These are phyloP conservation scores for Verticillium tricorpus DNA, from an alignment of 2,329 filamentous ascomycete genomes.

Conservation along the genomic window DNA sequence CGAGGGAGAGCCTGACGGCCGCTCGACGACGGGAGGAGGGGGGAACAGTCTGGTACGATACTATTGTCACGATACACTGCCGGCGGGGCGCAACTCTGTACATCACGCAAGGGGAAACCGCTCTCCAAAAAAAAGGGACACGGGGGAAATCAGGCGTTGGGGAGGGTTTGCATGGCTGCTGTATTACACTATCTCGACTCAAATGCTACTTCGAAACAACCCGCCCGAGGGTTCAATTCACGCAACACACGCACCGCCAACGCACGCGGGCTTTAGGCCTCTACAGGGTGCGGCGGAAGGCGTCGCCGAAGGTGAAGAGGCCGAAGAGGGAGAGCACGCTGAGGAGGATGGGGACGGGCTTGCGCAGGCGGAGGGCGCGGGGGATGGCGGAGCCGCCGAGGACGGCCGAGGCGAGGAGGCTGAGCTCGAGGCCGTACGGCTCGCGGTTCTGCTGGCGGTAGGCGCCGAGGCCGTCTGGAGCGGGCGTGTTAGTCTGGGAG, in stretches of 20 bases:
- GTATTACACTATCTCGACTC: not conserved
- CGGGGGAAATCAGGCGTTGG: not conserved
- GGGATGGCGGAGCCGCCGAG: conserved; percentile 82
- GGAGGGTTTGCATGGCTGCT: not conserved
- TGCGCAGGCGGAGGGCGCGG: conserved; percentile 74
- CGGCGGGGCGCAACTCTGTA: not conserved
- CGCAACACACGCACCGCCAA: not conserved
- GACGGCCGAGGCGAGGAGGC: conserved; percentile 81
- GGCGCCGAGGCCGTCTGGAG: conserved; percentile 68
- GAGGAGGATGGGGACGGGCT: conserved; percentile 78
- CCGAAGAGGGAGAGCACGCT: conserved; percentile 77
- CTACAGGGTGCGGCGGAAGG: conserved; percentile 39
- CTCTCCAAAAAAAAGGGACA: not conserved
- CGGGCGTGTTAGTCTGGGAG: not conserved
- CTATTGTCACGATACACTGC: not conserved
- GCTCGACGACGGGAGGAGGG: not conserved
- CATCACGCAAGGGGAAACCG: not conserved
- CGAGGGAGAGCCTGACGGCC: not conserved
- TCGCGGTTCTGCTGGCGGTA: conserved; percentile 72
- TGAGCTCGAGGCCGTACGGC: conserved; percentile 81
- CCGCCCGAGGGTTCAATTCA: not conserved
- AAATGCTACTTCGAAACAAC: not conserved
- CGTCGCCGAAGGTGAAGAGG: conserved; percentile 72
- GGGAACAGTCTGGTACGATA: not conserved
- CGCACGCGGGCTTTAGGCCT: no score